A percentile compares a stretch with the other conserved stretches of the same genome.
phyloP scores from a whole-genome alignment of 495 filamentous ascomycete species.

The Tuber aestivum region DNA sequence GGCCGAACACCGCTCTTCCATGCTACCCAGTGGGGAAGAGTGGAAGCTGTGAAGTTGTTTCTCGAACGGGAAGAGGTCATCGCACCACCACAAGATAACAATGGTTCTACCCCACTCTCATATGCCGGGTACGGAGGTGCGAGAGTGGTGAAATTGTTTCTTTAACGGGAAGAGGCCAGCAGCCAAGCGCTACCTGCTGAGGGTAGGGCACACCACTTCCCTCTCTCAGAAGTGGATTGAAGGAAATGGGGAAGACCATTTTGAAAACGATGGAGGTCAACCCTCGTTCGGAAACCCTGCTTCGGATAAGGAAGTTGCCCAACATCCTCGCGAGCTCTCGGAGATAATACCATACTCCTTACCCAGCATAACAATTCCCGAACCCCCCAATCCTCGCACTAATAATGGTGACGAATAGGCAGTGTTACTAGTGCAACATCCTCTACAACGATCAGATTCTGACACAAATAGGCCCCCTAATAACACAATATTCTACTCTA shows the following conservation, averaged over 20 bases:
- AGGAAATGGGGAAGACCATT: conserved; percentile 28
- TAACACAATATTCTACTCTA: too few species aligned
- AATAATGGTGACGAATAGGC: too few species aligned
- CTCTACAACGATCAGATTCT: too few species aligned
- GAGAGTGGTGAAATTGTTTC: conserved; percentile 34
- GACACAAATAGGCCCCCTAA: too few species aligned
- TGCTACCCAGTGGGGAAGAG: conserved; percentile 44
- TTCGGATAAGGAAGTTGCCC: background rate
- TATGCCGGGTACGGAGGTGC: conserved; percentile 32
- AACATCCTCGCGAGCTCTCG: too few species aligned
- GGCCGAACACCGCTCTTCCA: conserved; percentile 44
- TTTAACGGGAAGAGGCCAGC: conserved; percentile 10
- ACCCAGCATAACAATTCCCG: too few species aligned
- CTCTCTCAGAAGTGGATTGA: background rate
- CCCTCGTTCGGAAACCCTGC: background rate
- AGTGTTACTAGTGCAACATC: too few species aligned
- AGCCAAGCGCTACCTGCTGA: background rate
- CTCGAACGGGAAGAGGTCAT: background rate
- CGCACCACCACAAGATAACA: background rate
- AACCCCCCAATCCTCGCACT: too few species aligned
- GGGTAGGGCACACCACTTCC: too few species aligned
- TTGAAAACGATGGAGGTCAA: conserved; percentile 19
- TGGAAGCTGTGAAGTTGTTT: background rate
- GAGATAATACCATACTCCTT: too few species aligned
- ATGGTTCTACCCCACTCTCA: too few species aligned